Percentiles rank a stretch among this genome's conserved stretches.
Evolutionary conservation across 192 early-diverging fungal species (phyloP).

Genomic region (Radiomyces spectabilis): DNA sequence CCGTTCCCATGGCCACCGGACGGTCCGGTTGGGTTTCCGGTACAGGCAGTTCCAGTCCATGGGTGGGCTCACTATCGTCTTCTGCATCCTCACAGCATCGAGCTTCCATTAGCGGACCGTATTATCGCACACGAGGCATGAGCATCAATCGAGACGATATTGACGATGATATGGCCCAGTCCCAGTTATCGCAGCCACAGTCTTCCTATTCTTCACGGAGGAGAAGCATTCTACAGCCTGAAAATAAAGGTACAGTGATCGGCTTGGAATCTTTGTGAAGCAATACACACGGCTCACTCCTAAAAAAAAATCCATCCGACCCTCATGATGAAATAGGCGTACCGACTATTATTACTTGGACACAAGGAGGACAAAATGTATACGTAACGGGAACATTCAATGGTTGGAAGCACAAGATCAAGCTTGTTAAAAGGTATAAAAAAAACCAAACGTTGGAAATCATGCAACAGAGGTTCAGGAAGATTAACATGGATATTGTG

Average conservation of each 20-base stretch:
- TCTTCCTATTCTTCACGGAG: neutral
- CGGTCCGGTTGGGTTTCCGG: constrained; percentile 19
- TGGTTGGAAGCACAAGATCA: constrained; percentile 93
- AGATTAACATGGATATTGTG: neutral
- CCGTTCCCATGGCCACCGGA: constrained; percentile 2
- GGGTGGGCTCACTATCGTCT: constrained; percentile 5
- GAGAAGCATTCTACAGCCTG: too few species aligned
- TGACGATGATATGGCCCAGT: constrained; percentile 8
- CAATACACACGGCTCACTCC: too few species aligned
- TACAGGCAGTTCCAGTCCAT: constrained; percentile 17
- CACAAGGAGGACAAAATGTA: constrained; percentile 74
- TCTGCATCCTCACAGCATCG: constrained; percentile 21
- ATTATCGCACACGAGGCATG: constrained; percentile 23
- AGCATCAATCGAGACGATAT: constrained; percentile 20
- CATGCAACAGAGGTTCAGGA: neutral
- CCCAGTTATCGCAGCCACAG: neutral
- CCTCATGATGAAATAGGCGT: too few species aligned
- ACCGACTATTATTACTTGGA: constrained; percentile 89
- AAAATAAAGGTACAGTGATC: too few species aligned
- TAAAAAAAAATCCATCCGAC: too few species aligned
- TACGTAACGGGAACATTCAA: constrained; percentile 96
- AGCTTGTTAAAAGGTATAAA: constrained; percentile 52
- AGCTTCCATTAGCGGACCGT: constrained; percentile 24
- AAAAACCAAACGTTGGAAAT: neutral
- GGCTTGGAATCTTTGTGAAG: too few species aligned